Base-by-base conservation (phyloP, 2,329 filamentous ascomycete genomes). In the Parastagonospora avenae region DNA sequence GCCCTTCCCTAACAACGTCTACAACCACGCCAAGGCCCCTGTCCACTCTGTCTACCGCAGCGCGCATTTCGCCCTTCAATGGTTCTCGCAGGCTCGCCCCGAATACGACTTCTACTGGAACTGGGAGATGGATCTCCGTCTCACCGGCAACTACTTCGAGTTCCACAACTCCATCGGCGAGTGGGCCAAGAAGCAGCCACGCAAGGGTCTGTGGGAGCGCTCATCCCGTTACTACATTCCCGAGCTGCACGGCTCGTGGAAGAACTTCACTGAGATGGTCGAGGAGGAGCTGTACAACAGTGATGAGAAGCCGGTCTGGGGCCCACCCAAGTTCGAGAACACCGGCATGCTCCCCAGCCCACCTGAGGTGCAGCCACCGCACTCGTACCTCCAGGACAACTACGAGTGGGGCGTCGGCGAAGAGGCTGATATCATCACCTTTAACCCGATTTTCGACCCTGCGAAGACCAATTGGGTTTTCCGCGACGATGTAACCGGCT, bases 21-120 rank as follows among this genome's bases (percentile, higher is more conserved):
- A 82, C 50, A 83, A 89, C 43, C 81, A 95, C 48, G 77, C 77
- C 39, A 76, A 75, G 41, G 73, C 72, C 10, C 89, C 90, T 1
- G 86, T 96, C 1, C 92, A 97, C 71, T 92, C 92, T 14, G 91
- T 95, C 8, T 97, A 97, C 76, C 89, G 94, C 52, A 76, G 74
- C 52, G 78, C 78, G 7, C 78, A 80, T 55, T 80, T 81, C 50
- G 73, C 78, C 4, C 65, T 81, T 39, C 79, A 80, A 55, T 81
- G 78, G 78, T 81, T 81, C 59, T 70, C 76, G 10, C 79, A 80
- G 61, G 72, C 78, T 45, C 77, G 77, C 46, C 77, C 74, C 12
- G 78, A 81, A 56, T 81, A 81, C 55, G 79, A 81, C 58, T 80
- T 77, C 53, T 79, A 77, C 72, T 94, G 91, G 90, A 93, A 93